Conservation (phyloP, 1,284 basidiomycete species). For the Ustilago nuda region DNA sequence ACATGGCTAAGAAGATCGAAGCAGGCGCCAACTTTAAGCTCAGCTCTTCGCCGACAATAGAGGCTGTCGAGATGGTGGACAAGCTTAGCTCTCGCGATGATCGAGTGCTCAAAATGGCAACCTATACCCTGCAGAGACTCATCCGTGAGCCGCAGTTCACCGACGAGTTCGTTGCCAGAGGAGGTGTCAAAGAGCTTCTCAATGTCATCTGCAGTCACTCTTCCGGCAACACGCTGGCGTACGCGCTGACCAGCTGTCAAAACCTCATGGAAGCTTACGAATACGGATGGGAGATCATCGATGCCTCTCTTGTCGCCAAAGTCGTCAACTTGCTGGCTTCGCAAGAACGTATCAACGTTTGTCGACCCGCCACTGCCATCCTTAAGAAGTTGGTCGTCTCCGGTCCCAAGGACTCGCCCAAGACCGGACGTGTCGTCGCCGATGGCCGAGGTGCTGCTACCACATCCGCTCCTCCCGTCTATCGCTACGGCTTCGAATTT, state of each 20-base stretch:
- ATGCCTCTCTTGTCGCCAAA: constrained; percentile 78
- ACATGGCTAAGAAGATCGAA: constrained; percentile 63
- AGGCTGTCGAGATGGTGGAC: constrained; percentile 82
- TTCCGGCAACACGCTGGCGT: constrained; percentile 87
- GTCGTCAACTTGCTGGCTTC: constrained; percentile 80
- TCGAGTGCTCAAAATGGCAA: constrained; percentile 75
- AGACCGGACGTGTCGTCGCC: constrained; percentile 44
- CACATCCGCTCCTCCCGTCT: constrained; percentile 35
- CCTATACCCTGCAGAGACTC: constrained; percentile 85
- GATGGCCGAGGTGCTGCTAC: constrained; percentile 25
- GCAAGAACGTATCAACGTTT: constrained; percentile 79
- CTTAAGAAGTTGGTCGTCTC: constrained; percentile 80
- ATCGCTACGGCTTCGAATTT: constrained; percentile 63
- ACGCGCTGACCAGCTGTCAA: constrained; percentile 84
- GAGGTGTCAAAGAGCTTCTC: constrained; percentile 72
- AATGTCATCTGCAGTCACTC: constrained; percentile 65
- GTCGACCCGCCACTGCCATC: constrained; percentile 94
- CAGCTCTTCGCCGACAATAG: constrained; percentile 82
- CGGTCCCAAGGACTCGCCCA: constrained; percentile 50
- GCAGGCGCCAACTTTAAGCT: constrained; percentile 71
- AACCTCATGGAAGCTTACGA: constrained; percentile 73
- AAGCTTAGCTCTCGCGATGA: constrained; percentile 78
- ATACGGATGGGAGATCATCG: constrained; percentile 78
- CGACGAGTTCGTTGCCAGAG: constrained; percentile 82
- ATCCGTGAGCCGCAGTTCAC: constrained; percentile 91